Conservation (phyloP, 371 early-diverging fungal species). For the Circinella minor region DNA sequence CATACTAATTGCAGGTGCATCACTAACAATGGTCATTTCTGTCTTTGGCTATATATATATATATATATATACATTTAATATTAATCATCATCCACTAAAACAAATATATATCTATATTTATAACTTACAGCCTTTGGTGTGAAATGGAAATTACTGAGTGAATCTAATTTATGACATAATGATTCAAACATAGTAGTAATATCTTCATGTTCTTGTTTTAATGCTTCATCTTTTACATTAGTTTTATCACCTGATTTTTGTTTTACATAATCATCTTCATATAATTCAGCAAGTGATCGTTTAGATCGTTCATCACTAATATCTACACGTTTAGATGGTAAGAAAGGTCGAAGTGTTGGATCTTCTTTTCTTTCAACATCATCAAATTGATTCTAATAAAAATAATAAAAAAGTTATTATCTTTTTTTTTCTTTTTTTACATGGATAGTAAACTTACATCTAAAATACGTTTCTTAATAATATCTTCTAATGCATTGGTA, state of each 20-base stretch:
- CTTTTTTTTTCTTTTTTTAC: not conserved
- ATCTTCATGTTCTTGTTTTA: conserved; percentile 80
- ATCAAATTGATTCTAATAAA: conserved; percentile 72
- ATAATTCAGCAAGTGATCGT: conserved; percentile 89
- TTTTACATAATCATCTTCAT: conserved; percentile 88
- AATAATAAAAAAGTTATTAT: not conserved
- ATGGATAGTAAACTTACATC: conserved; percentile 44
- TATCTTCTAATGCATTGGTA: conserved; percentile 87
- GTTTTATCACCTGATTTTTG: conserved; percentile 61
- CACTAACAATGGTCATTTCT: conserved; percentile 80
- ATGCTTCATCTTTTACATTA: conserved; percentile 74
- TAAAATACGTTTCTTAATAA: conserved; percentile 91
- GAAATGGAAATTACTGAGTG: conserved; percentile 92
- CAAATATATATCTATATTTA: conserved; percentile 7
- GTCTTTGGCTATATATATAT: conserved; percentile 50
- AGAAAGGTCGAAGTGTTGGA: conserved; percentile 70
- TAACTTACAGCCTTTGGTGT: conserved; percentile 71
- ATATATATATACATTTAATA: not conserved
- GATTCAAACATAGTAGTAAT: conserved; percentile 76
- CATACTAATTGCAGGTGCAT: conserved; percentile 90
- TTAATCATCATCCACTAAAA: too few species aligned
- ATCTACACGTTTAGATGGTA: conserved; percentile 80
- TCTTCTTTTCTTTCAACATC: conserved; percentile 90
- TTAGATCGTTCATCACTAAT: conserved; percentile 83
- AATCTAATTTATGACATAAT: conserved; percentile 84